These are phyloP conservation scores for Penicillium atrosanguineum DNA, from an alignment of 495 filamentous ascomycete genomes.

Conservation along the genomic window DNA sequence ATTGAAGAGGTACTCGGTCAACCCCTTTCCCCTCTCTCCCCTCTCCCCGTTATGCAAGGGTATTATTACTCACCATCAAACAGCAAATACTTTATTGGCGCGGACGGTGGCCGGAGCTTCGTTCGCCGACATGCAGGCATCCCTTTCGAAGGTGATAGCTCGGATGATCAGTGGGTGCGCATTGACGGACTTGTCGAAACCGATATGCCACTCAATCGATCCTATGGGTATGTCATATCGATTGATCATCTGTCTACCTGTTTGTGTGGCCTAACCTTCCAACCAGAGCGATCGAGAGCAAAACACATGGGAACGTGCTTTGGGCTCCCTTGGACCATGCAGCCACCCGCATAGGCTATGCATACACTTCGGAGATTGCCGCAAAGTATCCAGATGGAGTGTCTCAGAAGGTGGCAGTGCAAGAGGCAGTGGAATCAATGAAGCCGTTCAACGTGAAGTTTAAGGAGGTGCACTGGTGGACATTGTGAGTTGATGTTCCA, in stretches of 20 bases:
- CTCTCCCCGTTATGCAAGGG: too few species aligned
- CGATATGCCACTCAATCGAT: slow-evolving; percentile 35
- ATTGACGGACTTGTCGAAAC: slow-evolving; percentile 51
- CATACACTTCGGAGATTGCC: slow-evolving; percentile 45
- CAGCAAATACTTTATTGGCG: slow-evolving; percentile 45
- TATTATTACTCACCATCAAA: too few species aligned
- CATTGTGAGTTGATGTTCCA: slow-evolving; percentile 21
- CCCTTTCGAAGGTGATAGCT: slow-evolving; percentile 43
- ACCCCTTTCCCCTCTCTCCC: too few species aligned
- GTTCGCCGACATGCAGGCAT: slow-evolving; percentile 42
- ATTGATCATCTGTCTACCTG: too few species aligned
- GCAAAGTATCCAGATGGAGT: slow-evolving; percentile 33
- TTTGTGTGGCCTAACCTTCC: too few species aligned
- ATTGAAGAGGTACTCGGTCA: too few species aligned
- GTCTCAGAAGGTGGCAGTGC: slow-evolving; percentile 25
- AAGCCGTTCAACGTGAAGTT: slow-evolving; percentile 46
- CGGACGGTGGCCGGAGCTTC: slow-evolving; percentile 45
- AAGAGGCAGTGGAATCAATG: slow-evolving; percentile 44
- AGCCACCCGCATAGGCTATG: slow-evolving; percentile 51
- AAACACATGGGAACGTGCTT: slow-evolving; percentile 50
- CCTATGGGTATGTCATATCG: too few species aligned
- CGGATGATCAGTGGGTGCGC: slow-evolving; percentile 46
- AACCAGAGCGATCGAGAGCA: slow-evolving; percentile 38
- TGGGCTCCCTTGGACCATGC: slow-evolving; percentile 51
- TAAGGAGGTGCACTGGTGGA: slow-evolving; percentile 53